Evolutionary conservation across 345 rosid genomes (phyloP).

Genomic region (Arabidopsis thaliana): DNA sequence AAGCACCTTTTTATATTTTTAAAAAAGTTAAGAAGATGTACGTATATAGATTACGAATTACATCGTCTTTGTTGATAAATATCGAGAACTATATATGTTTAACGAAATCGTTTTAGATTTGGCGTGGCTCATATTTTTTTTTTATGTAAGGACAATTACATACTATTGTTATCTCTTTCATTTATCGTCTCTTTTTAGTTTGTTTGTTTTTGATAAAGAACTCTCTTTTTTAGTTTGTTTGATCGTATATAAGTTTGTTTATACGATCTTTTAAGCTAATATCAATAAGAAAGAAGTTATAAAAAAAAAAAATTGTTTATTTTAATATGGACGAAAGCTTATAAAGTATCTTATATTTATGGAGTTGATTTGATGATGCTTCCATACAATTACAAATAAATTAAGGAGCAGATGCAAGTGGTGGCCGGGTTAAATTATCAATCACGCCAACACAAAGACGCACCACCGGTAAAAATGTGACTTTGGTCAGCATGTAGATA

Average conservation of each 20-base stretch:
- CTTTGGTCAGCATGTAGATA: slow-evolving; percentile 31
- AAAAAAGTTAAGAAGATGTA: not conserved
- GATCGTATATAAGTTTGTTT: not conserved
- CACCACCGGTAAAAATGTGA: slow-evolving; percentile 26
- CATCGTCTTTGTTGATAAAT: not conserved
- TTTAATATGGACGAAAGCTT: not conserved
- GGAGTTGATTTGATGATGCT: slow-evolving; percentile 21
- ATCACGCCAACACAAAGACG: slow-evolving; percentile 24
- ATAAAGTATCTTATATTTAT: not conserved
- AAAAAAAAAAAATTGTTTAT: no score
- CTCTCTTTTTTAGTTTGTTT: not conserved
- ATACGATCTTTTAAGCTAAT: no score
- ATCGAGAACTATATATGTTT: not conserved
- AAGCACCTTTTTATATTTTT: not conserved
- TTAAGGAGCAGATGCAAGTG: slow-evolving; percentile 19
- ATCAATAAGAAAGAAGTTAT: no score
- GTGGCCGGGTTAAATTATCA: slow-evolving; percentile 26
- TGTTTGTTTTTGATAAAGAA: no score
- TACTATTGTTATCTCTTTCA: no score
- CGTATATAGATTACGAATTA: no score
- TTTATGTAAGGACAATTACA: no score
- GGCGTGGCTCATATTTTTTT: no score
- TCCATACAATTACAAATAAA: slow-evolving; percentile 1
- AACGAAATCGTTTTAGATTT: not conserved
- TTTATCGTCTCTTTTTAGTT: no score